phyloP scores from a whole-genome alignment of 352 stramenopile species.

The Pythium aquatile region DNA sequence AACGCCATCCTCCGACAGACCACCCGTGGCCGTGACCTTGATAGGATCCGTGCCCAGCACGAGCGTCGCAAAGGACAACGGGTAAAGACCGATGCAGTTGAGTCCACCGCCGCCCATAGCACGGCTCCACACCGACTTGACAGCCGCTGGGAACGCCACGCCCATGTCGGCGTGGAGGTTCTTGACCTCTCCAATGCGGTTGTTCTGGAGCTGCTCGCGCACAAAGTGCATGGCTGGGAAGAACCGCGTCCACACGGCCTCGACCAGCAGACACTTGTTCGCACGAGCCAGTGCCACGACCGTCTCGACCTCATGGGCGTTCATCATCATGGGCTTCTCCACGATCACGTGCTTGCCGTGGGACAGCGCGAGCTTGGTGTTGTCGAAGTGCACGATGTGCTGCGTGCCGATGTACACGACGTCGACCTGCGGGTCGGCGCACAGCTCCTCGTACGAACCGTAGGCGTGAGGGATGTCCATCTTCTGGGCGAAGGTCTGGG shows the following conservation, averaged over 20 bases:
- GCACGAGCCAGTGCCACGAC: constrained; percentile 53
- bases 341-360: constrained; percentile 91
- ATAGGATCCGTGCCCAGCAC: constrained; percentile 49
- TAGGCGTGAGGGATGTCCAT: constrained; percentile 53
- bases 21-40: constrained; percentile 47
- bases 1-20: constrained; percentile 44
- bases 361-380: constrained; percentile 69
- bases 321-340: constrained; percentile 94
- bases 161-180: constrained; percentile 75
- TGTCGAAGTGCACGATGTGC: constrained; percentile 80
- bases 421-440: constrained; percentile 74
- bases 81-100: constrained; percentile 77
- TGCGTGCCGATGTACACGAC: constrained; percentile 92
- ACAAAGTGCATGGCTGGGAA: constrained; percentile 74
- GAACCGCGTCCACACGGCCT: constrained; percentile 85
- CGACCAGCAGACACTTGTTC: constrained; percentile 77
- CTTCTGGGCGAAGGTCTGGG: constrained; percentile 39
- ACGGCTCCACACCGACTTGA: constrained; percentile 57
- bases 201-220: constrained; percentile 44
- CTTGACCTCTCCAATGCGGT: constrained; percentile 64
- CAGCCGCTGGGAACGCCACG: constrained; percentile 40
- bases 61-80: constrained; percentile 63
- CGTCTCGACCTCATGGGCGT: constrained; percentile 63
- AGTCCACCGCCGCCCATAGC: constrained; percentile 69
- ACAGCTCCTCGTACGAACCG: constrained; percentile 86